phyloP scores from a whole-genome alignment of 148 eudicot genomes.

The Pharnaceum exiguum region DNA sequence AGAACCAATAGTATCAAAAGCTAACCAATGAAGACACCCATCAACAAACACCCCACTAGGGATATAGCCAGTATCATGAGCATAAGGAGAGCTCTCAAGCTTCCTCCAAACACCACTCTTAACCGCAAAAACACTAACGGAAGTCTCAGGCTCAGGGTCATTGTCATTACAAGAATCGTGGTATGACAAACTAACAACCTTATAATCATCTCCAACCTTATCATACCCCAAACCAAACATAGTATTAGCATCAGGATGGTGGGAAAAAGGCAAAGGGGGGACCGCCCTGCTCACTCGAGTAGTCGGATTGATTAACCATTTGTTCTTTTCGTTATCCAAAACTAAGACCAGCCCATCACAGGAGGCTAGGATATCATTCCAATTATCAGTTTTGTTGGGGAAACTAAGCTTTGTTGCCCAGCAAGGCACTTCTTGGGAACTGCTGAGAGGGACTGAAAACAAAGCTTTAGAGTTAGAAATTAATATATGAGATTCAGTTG shows the following conservation, averaged over 20 bases:
- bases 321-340: neutral
- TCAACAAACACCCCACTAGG: neutral
- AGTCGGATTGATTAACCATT: neutral
- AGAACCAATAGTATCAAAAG: neutral
- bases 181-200: neutral
- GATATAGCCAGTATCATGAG: neutral
- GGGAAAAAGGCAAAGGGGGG: neutral
- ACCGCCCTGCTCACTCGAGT: neutral
- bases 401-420: too few relatives aligned
- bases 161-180: neutral
- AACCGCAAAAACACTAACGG: slow-evolving; percentile 12
- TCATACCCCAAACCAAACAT: neutral
- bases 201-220: neutral
- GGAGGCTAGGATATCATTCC: too few relatives aligned
- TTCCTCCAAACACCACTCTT: slow-evolving; percentile 3
- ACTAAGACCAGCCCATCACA: too few relatives aligned
- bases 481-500: too few relatives aligned
- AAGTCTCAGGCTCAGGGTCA: neutral
- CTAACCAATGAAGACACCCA: slow-evolving; percentile 11
- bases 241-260: neutral
- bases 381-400: too few relatives aligned
- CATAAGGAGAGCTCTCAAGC: neutral
- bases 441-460: too few relatives aligned
- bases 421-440: too few relatives aligned
- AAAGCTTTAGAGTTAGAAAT: too few relatives aligned